Evolutionary conservation across 768 basidiomycete genomes (phyloP), one percentile per base, ranked within the genome.

Genomic region (Boletus pseudo-olivaceus): DNA sequence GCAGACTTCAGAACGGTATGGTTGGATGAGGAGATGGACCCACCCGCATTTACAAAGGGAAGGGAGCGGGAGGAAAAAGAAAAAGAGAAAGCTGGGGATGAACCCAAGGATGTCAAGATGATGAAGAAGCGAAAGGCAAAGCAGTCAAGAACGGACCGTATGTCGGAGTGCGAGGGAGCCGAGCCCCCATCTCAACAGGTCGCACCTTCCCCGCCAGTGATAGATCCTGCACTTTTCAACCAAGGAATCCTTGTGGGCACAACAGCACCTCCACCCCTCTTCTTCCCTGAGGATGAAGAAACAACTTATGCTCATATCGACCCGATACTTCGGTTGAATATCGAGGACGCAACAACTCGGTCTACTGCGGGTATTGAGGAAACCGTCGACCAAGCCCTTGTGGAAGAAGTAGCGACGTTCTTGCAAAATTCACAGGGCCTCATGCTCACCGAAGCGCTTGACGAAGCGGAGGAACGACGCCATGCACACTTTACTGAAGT

Each of bases 11-110:
- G 93, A 48, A 89, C 80, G 45, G 87, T 95, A 23, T 94, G 91
- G 93, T 68, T 95, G 56, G 90, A 93, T 61, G 90, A 94, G 49
- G 90, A 91, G 74, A 85, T 85, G 79, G 92, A 95, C 62, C 94
- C 93, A 5, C 93, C 93, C 0, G 92, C 93, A 39, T 94, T 87
- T 67, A 87, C 83, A 9, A 85, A 85, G 59, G 88, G 87, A 37
- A 83, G 76, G 67, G 88, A 87, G 62, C 80, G 77, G 56, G 90
- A 90, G 57, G 84, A 83, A 61, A 79, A 73, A 48, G 80, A 78
- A 65, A 75, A 74, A 59, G 63, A 75, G 40, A 76, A 75, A 20
- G 63, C 50, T 30, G 78, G 73, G 46, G 71, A 72, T 35, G 66
- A 59, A 7, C 67, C 59, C 2, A 67, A 64, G 32, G 67, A 66